Base-by-base conservation (phyloP, 352 stramenopile species). In the Pythium insidiosum region DNA sequence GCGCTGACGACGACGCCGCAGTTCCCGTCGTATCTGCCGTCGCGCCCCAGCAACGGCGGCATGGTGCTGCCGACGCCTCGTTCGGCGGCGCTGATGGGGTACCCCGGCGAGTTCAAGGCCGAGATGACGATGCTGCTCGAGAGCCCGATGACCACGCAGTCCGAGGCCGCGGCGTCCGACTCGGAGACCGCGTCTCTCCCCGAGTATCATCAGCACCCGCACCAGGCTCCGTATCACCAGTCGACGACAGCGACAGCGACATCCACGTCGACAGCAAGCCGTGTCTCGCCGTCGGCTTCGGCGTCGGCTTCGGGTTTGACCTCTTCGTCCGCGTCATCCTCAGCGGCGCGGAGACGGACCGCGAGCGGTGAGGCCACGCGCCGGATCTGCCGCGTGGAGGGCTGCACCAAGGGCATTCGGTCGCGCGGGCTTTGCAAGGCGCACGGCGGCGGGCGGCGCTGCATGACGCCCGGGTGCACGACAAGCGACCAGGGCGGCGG, bases 401-500 rank as follows among this genome's bases (percentile, higher is more conserved):
- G 70, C 16, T 91, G 79, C 46, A 80, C 61, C 43, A 84, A 87
- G 35, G 74, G 76, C 26, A 86, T 91, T 30, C 79, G 79, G 0
- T 79, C 67, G 12, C 58, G 63, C 18, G 71, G 71, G 0, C 50
- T 84, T 2, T 84, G 71, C 58, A 83, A 77, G 55, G 63, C 66
- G 7, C 71, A 84, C 48, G 71, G 71, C 5, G 71, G 71, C 16
- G 71, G 71, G 2, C 76, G 79, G 2, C 75, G 73, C 4, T 94
- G 82, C 54, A 81, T 68, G 23, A 88, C 80, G 0, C 73, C 75
- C 0, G 78, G 74, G 0, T 94, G 82, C 51, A 84, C 71, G 1
- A 92, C 81, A 1, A 88, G 75, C 43, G 82, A 94, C 58, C 83
- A 94, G 43, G 82, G 82, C 23, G 82, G 82, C 9, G 82, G 82